Conservation (phyloP, 225 moss, liverwort and hornwort genomes). For the Pseudisothecium myosuroides region DNA sequence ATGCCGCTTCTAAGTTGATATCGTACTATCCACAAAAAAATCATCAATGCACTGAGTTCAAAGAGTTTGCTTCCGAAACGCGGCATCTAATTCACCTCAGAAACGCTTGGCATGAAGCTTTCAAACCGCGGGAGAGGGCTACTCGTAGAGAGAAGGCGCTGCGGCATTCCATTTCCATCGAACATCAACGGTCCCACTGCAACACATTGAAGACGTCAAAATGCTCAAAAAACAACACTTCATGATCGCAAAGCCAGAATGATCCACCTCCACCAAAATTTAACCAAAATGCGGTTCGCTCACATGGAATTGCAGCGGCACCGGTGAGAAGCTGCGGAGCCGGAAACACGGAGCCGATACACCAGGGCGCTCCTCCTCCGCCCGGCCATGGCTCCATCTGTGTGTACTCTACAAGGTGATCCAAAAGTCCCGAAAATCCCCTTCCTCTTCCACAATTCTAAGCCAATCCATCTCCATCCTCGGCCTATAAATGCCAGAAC, state of each 20-base stretch:
- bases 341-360: slow-evolving; percentile 41
- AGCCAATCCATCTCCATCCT: not conserved
- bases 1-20: not conserved
- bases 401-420: not conserved
- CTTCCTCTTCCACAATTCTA: not conserved
- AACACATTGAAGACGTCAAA: not conserved
- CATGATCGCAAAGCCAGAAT: not conserved
- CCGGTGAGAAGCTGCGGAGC: slow-evolving; percentile 40
- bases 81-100: slow-evolving; percentile 11
- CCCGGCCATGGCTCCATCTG: slow-evolving; percentile 44
- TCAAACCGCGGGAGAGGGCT: slow-evolving; percentile 14
- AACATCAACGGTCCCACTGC: slow-evolving; percentile 37
- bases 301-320: slow-evolving; percentile 26
- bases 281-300: not conserved
- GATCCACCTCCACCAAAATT: not conserved
- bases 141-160: slow-evolving; percentile 26
- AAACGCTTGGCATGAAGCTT: slow-evolving; percentile 5
- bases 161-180: slow-evolving; percentile 28
- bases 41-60: not conserved
- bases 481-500: not conserved
- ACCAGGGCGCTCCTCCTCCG: slow-evolving; percentile 46
- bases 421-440: not conserved
- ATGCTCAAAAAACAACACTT: not conserved
- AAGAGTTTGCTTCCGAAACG: not conserved
- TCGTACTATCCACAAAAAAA: not conserved